phyloP scores from a whole-genome alignment of 2,329 filamentous ascomycete genomes.

The Chaetomiaceae sp. region DNA sequence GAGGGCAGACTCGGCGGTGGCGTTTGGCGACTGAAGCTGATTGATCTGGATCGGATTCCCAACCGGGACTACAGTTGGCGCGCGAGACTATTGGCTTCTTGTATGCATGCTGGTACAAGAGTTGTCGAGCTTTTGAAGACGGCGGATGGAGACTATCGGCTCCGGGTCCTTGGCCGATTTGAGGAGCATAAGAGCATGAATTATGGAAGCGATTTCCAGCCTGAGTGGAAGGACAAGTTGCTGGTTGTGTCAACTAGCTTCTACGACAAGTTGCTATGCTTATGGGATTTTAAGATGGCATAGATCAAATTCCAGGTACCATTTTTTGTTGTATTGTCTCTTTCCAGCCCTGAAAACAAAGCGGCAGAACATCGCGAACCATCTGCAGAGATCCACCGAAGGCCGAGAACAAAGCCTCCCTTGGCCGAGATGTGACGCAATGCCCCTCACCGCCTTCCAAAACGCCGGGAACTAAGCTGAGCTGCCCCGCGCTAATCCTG shows the following conservation, averaged over 20 bases:
- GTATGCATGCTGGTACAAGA: constrained; percentile 84
- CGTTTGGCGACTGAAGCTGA: constrained; percentile 77
- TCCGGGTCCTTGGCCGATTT: constrained; percentile 66
- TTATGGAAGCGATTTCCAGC: constrained; percentile 73
- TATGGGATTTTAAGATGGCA: constrained; percentile 49
- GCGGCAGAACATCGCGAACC: too few species aligned
- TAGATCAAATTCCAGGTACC: background rate
- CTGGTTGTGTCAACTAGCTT: constrained; percentile 68
- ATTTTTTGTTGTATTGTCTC: background rate
- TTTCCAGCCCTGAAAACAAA: background rate
- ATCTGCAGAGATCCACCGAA: background rate
- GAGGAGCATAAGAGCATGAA: constrained; percentile 93
- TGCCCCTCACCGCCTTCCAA: constrained; percentile 8
- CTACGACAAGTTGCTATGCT: constrained; percentile 66
- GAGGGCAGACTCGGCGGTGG: constrained; percentile 69
- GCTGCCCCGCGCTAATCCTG: constrained; percentile 21
- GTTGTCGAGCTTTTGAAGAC: constrained; percentile 49
- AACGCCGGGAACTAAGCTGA: background rate
- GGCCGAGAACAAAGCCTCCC: background rate
- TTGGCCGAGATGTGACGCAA: constrained; percentile 18
- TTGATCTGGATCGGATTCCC: constrained; percentile 34
- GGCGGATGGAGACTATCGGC: constrained; percentile 47
- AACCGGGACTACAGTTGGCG: constrained; percentile 25
- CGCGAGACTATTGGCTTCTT: constrained; percentile 68
- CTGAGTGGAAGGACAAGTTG: constrained; percentile 33